Base-by-base conservation (phyloP, 441 rosid species). In the Rhodomyrtus psidioides region DNA sequence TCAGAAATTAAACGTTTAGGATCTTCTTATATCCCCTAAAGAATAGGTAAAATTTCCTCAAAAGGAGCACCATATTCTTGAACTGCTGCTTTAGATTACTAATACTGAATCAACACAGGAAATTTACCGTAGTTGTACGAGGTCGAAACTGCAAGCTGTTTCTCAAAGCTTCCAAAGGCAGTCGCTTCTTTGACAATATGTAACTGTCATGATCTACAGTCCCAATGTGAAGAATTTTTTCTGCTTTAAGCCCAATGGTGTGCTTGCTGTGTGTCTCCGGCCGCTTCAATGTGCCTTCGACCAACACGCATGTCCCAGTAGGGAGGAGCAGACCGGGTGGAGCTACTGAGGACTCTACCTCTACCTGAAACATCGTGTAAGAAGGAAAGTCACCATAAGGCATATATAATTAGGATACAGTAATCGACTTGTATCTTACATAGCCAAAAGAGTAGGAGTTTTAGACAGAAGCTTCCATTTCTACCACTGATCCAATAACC, bases 111-210 rank as follows among this genome's bases (percentile, higher is more conserved):
- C 27, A 17, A 81, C 6, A 57, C 12, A 79, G 30, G 24, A 23
- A 84, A 56, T 55, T 86, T 89, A 96, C 98, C 81, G 97, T 96
- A 34, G 98, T 94, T 53, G 99, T 95, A 53, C 98, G 94, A 12
- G 97, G 94, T 58, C 98, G 92, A 90, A 97, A 94, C 89, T 97
- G 99, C 62, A 96, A 62, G 85, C 39, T 92, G 60, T 93, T 95
- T 89, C 98, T 93, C 57, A 96, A 87, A 84, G 60, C 83, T 82
- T 96, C 97, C 16, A 96, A 85, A 49, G 98, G 97, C 84, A 97
- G 84, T 46, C 95, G 90, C 89, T 92, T 96, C 93, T 86, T 94
- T 1, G 99, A 91, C 49, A 96, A 86, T 28, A 94, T 89, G 86
- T 95, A 97, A 84, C 89, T 93, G 58, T 90, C 94, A 2, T 86